Conservation (phyloP, 345 rosid genomes). For the Noccaea caerulescens region DNA sequence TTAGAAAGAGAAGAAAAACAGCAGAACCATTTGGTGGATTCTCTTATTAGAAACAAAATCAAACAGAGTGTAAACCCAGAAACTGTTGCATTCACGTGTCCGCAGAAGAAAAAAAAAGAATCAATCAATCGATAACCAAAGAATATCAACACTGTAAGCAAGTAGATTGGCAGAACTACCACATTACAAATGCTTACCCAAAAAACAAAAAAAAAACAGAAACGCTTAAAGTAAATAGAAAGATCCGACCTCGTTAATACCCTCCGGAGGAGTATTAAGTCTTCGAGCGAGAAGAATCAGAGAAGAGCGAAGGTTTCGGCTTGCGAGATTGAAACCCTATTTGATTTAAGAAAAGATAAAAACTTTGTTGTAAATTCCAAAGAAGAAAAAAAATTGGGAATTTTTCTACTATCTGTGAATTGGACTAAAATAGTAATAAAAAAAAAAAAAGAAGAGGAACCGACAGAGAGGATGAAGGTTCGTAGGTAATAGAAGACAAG, state of each 20-base stretch:
- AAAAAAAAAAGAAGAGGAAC: slow-evolving; percentile 15
- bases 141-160: neutral
- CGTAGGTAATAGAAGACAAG: slow-evolving; percentile 20
- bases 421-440: slow-evolving; percentile 3
- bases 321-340: slow-evolving; percentile 6
- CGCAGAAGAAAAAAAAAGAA: neutral
- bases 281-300: slow-evolving; percentile 13
- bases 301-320: slow-evolving; percentile 10
- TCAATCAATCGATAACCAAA: neutral
- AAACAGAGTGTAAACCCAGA: slow-evolving; percentile 34
- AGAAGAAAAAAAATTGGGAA: neutral
- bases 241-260: slow-evolving; percentile 3
- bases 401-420: neutral
- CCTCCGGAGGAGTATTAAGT: neutral
- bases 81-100: slow-evolving; percentile 33
- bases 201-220: neutral
- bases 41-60: slow-evolving; percentile 10
- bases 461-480: slow-evolving; percentile 31
- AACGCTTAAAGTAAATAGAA: neutral
- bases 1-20: neutral
- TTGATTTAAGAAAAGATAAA: neutral
- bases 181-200: slow-evolving; percentile 9
- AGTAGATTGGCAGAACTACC: neutral
- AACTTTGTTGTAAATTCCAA: neutral
- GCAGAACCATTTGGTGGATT: slow-evolving; percentile 18